Base-by-base conservation (phyloP, 108 stramenopile species). In the Fragilaria crotonensis region DNA sequence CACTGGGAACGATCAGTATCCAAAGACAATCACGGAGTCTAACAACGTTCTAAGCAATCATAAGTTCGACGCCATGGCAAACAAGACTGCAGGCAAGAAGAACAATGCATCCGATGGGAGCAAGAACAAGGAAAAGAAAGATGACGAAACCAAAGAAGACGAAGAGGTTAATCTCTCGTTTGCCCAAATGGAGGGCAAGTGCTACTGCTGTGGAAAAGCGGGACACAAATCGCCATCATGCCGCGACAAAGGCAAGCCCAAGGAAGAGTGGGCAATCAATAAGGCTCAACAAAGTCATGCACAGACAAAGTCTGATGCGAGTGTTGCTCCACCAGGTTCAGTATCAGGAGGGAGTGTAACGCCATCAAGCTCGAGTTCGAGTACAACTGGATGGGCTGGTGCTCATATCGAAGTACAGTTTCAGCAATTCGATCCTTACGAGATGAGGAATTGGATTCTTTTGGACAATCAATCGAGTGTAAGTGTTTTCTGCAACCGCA, bases 1-100 rank as follows among this genome's bases (percentile, higher is more conserved):
- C n/a, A n/a, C n/a, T 23, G 57, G 57, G 45, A 58, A 58, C 44
- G 57, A 60, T 50, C 59, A 60, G 32, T 60, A 27, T 51, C 59
- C 48, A 48, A 60, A 57, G 45, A 44, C 57, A 18, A n/a, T 57
- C 18, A 44, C 36, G 9, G 57, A 57, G 4, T 33, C 57, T 44
- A 57, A 21, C 9, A 44, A 21, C 23, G 57, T 57, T 57, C 27
- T 57, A 23, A 57, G 57, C 36, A 57, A 44, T 57, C 36, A 57
- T 23, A 18, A 18, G 14, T 20, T 44, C 19, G 32, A 57, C 20
- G n/a, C n/a, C n/a, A n/a, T n/a, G n/a, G n/a, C n/a, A n/a, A n/a
- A n/a, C n/a, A n/a, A n/a, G n/a, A n/a, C n/a, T n/a, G 45, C 36
- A 7, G 7, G 45, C 32, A 57, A 44, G 57, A 20, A 4, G 7